Base-by-base conservation (phyloP, 352 stramenopile genomes). In the Pythium pectinolyticum region DNA sequence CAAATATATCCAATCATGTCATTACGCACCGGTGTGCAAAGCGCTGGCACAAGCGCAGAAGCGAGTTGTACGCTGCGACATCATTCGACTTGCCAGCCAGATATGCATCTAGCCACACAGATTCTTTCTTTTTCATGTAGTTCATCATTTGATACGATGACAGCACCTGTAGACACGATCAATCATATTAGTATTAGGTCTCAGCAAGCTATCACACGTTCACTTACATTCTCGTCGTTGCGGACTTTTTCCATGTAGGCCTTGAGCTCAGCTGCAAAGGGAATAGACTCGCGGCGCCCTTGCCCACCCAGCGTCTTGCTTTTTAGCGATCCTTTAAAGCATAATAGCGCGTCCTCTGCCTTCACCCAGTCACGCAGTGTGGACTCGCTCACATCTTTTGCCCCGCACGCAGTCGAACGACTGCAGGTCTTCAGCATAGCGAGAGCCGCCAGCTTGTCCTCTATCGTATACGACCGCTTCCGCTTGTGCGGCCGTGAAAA, bases 1-100 rank as follows among this genome's bases (percentile, higher is more conserved):
- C n/a, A 20, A 7, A 24, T 6, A 47, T 47, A 47, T 20, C 14
- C 14, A 20, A 9, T 50, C 2, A 32, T n/a, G 12, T 32, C n/a
- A n/a, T n/a, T 15, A 46, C 55, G 8, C 24, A 62, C 55, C 55
- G 55, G 22, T 56, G 22, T 1, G 34, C 56, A 32, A 63, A 63
- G 17, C 46, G 56, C 45, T 56, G 56, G 24, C 43, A 41, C 4
- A 63, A 25, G 3, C 45, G 30, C 32, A 63, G 14, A 5, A 63
- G 32, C 5, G 17, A 40, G 22, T 63, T 55, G 45, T 61, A 62
- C 1, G 28, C 17, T 10, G 43, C 46, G 24, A 56, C 56, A 27
- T 54, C 31, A 17, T 49, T 49, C 30, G 7, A 15, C 19, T 61
- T 31, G 9, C 5, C 17, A 6, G 19, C 32, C n/a, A 63, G 11